Base-by-base conservation (phyloP, 768 basidiomycete genomes). In the Inosperma sp. region DNA sequence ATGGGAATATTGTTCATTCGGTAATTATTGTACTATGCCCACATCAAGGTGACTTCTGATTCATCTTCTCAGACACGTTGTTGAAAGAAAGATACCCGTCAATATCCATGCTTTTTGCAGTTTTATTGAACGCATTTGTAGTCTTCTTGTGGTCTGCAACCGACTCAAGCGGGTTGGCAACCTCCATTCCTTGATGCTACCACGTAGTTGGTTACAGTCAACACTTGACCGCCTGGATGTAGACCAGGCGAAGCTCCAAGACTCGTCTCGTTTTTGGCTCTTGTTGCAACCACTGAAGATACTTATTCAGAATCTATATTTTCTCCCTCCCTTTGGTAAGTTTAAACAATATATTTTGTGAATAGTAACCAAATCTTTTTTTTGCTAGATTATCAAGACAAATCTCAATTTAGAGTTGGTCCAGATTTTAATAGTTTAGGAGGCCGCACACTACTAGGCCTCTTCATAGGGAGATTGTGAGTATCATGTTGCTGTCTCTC, bases 91-190 rank as follows among this genome's bases (percentile, higher is more conserved):
- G 4, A 52, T 82, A 3, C 61, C 55, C 4, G 65, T 83, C 16
- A 70, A 82, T 33, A 63, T 77, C 21, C 66, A 68, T 17, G 67
- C 77, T 7, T 60, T 85, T 3, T 84, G 80, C 48, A 72, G 78
- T 47, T 63, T 76, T 36, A 52, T 81, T 14, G 84, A 86, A 34
- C 62, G 63, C 8, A 59, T 84, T 2, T 73, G 76, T 40, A 68
- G 68, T 6, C 68, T 67, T 12, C 56, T 72, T 4, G 64, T 77
- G 4, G 47, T 83, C 2, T 66, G 68, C 1, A 58, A 59, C 34
- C 63, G 61, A 0, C 59, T 63, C 49, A 55, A 57, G 23, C 31
- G 53, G 10, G 17, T 17, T 3, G 35, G 56, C 36, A 37, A 55
- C 13, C 60, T 81, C 0, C 76, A 83, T 57, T 67, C 70, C 13